Evolutionary conservation across 164 flowering plant genomes (phyloP).

Genomic region (Stephania cephalantha): DNA sequence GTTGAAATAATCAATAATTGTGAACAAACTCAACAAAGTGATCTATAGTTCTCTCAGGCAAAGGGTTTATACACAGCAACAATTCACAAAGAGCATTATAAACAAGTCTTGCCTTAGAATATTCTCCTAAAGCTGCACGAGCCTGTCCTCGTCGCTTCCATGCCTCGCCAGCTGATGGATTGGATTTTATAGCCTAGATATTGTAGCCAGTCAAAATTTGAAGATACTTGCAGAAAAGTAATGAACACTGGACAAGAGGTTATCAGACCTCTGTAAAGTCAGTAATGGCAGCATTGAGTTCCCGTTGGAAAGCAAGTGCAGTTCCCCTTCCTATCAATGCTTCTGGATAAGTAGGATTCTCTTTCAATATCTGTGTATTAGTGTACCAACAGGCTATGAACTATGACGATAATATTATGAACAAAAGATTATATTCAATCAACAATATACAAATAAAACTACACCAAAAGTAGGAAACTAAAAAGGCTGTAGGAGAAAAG

Average conservation of each 20-base stretch:
- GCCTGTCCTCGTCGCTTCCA: slow-evolving; percentile 99
- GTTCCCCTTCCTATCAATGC: slow-evolving; percentile 98
- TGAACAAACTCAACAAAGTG: neutral
- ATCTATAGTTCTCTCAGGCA: neutral
- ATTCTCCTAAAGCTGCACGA: slow-evolving; percentile 89
- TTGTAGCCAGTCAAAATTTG: slow-evolving; percentile 2
- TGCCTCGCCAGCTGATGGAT: slow-evolving; percentile 91
- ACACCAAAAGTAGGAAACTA: neutral
- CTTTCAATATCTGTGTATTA: slow-evolving; percentile 60
- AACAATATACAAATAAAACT: neutral
- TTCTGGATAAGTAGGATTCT: slow-evolving; percentile 81
- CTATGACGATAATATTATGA: neutral
- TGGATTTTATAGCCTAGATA: slow-evolving; percentile 65
- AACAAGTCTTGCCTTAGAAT: slow-evolving; percentile 49
- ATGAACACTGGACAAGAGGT: neutral
- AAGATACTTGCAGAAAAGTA: neutral
- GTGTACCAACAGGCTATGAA: slow-evolving; percentile 1
- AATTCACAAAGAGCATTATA: neutral
- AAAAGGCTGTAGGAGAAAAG: neutral
- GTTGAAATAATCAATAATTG: neutral
- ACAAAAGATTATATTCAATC: neutral
- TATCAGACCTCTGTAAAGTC: slow-evolving; percentile 77
- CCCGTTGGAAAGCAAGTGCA: slow-evolving; percentile 87
- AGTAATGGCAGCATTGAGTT: slow-evolving; percentile 76
- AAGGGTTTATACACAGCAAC: neutral